Percentiles rank a stretch among this genome's conserved stretches.
Conservation (phyloP, 2,329 filamentous ascomycete genomes). For the Penicillium hesseltinei region DNA sequence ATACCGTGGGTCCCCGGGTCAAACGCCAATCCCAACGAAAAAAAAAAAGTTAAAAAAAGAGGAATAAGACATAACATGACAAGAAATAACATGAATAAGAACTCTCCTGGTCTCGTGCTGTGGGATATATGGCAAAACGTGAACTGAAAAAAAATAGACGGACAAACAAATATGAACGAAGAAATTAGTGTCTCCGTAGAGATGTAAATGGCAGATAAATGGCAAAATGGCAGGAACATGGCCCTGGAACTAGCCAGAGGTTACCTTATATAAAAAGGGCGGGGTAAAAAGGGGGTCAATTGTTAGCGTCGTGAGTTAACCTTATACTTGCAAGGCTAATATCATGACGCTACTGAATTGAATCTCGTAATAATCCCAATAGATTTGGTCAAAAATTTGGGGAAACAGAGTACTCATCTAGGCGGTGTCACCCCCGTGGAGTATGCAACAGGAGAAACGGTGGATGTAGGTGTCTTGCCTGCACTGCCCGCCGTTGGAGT, state of each 20-base stretch:
- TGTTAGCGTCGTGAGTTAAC: neutral
- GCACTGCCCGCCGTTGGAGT: slow-evolving; percentile 30
- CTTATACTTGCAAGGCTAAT: neutral
- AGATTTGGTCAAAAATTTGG: neutral
- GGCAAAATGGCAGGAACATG: neutral
- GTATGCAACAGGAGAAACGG: slow-evolving; percentile 32
- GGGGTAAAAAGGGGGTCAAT: neutral
- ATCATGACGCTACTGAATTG: neutral
- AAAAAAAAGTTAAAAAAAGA: neutral
- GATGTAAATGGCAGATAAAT: neutral
- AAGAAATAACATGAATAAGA: slow-evolving; percentile 8
- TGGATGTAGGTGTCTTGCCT: slow-evolving; percentile 30
- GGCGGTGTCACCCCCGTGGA: slow-evolving; percentile 36
- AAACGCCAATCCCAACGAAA: slow-evolving; percentile 16
- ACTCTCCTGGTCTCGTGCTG: slow-evolving; percentile 24
- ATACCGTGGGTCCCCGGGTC: slow-evolving; percentile 12
- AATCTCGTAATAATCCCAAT: neutral
- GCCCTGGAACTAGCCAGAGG: neutral
- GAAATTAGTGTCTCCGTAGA: slow-evolving; percentile 15
- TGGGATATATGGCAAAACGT: slow-evolving; percentile 25
- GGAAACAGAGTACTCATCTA: slow-evolving; percentile 22
- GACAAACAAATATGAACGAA: slow-evolving; percentile 12
- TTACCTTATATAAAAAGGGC: slow-evolving; percentile 5
- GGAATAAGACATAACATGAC: neutral
- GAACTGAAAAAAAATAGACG: slow-evolving; percentile 3